Evolutionary conservation across 192 early-diverging fungal species (phyloP), one percentile per base, ranked within the genome.

Genomic region (Polychytrium aggregatum): DNA sequence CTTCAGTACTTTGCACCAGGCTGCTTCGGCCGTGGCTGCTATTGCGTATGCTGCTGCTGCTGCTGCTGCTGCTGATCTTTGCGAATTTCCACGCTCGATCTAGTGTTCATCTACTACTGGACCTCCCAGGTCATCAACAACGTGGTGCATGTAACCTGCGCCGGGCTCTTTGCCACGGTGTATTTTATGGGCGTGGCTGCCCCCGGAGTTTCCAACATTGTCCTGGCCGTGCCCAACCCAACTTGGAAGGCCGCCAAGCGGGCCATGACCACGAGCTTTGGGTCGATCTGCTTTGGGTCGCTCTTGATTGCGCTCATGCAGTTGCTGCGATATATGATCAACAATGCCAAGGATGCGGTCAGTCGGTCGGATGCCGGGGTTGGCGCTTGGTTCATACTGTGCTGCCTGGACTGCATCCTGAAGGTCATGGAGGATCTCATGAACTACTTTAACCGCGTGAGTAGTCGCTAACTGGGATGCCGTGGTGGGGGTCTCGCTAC

Each of bases 221-320:
- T 65, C 9, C 55, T 79, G 8, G 70, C 67, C 4, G 59, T 80
- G 8, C 56, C 68, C n/a, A 60, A 80, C 62, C 72, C 63, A 38
- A 87, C 70, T 48, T 65, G 66, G 16, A 72, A 76, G 17, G 74
- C 85, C 16, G 68, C 82, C 36, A 79, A 75, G 27, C 84, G 92
- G 29, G 78, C 83, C 17, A 46, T 78, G 26, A 92, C 87, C 6
- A 86, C 85, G 8, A 77, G 74, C 21, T 82, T 92, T 54, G 88
- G 88, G 5, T 71, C 76, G 34, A 79, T 90, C 41, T 90, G 87
- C 52, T 92, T 82, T 59, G 88, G 87, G n/a, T 71, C 74, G 22
- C 49, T 80, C n/a, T 37, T 80, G 21, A 65, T 80, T 46, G 71
- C 72, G 3, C 13, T 74, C 49, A 58, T 72, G 25, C 65, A 92